Evolutionary conservation across 2,329 filamentous ascomycete species (phyloP), one percentile per base, ranked within the genome.

Genomic region (Talaromyces sp.): DNA sequence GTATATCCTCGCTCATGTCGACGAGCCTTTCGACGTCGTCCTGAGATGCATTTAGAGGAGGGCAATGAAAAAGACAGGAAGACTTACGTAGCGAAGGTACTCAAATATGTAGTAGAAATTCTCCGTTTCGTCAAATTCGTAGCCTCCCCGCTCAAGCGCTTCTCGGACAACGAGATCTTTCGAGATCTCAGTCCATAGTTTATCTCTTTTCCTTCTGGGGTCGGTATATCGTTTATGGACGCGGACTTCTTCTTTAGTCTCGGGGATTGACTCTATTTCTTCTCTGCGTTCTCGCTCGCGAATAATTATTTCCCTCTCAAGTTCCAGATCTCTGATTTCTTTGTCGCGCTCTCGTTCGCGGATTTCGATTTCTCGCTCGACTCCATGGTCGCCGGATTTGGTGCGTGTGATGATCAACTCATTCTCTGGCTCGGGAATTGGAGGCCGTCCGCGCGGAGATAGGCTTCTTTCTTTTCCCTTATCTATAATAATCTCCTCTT

Each of bases 111-210:
- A 98, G 79, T 91, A 98, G 78, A 92, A 96, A 68, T 85, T 87
- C 62, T 92, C 90, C 0, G 92, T 95, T 83, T 98, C 93, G 75
- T 97, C 92, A 73, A 89, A 98, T 66, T 91, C 88, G 77, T 97
- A 98, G 2, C 92, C 92, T 73, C 89, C 81, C 72, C 90, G 84
- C 70, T 96, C 89, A 69, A 98, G 91, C 19, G 95, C 95, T 75
- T 97, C 93, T 61, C 90, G 88, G 66, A 89, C 84, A 16, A 98
- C 92, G 41, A 98, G 80, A 70, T 97, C 93, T 79, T 96, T 97
- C 54, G 94, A 96, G 71, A 99, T 92, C 79, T 98, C 95, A 0
- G 95, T 99, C 94, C 94, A 98, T 82, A 96, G 91, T 66, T 90
- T 87, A 64, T 86, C 84, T 41, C 71, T 74, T 33, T 73, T 73